phyloP scores from a whole-genome alignment of 2,329 filamentous ascomycete species.

The Didymella sp. region DNA sequence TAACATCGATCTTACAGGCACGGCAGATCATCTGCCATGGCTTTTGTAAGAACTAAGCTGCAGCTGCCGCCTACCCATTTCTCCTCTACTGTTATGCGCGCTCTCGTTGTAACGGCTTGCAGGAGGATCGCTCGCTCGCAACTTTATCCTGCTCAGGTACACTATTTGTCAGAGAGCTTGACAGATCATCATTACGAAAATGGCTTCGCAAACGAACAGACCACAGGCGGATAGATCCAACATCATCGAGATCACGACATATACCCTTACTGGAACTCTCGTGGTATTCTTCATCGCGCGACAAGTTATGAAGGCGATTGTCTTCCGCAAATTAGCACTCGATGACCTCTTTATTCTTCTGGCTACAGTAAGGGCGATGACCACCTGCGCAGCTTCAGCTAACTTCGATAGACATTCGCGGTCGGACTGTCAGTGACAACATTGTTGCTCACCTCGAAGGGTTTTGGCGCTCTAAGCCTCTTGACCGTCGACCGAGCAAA shows the following conservation, averaged over 20 bases:
- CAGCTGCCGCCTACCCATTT: background rate
- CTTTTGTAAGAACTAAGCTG: background rate
- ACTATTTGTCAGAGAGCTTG: no score
- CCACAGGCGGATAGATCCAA: constrained; percentile 26
- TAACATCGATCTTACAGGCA: background rate
- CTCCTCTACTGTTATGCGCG: background rate
- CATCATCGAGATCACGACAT: constrained; percentile 36
- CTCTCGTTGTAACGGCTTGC: background rate
- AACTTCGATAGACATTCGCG: constrained; percentile 31
- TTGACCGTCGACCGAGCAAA: constrained; percentile 30
- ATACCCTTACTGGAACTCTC: constrained; percentile 33
- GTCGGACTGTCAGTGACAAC: constrained; percentile 37
- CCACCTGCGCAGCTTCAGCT: constrained; percentile 1
- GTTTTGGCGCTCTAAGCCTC: constrained; percentile 27
- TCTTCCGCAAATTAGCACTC: constrained; percentile 32
- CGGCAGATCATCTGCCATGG: background rate
- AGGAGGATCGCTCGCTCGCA: background rate
- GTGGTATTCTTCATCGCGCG: constrained; percentile 35
- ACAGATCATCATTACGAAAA: background rate
- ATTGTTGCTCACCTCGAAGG: constrained; percentile 35
- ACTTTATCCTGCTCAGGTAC: background rate
- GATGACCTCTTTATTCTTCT: constrained; percentile 43
- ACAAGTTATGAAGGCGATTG: constrained; percentile 36
- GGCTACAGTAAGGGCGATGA: constrained; percentile 34
- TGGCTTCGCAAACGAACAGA: background rate